Conservation (phyloP, 768 basidiomycete species). For the Russula earlei region DNA sequence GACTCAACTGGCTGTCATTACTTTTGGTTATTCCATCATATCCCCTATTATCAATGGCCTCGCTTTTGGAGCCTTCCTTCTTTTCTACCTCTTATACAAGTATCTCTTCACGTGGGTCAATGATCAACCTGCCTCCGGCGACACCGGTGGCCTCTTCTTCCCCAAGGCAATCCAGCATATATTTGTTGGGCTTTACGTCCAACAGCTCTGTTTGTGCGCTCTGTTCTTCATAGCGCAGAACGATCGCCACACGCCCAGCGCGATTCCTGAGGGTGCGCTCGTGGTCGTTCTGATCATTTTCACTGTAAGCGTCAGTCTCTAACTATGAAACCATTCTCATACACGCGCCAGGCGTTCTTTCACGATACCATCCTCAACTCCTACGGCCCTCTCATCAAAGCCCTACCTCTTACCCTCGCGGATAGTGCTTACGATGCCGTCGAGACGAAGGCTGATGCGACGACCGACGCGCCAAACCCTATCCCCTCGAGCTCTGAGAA, state of each 20-base stretch:
- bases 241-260: constrained; percentile 39
- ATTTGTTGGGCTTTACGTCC: constrained; percentile 89
- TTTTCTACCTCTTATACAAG: constrained; percentile 78
- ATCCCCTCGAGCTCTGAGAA: neutral
- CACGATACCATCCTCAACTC: constrained; percentile 68
- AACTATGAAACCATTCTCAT: neutral
- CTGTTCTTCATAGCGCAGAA: constrained; percentile 84
- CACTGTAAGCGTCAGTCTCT: constrained; percentile 58
- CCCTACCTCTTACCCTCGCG: constrained; percentile 72
- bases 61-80: constrained; percentile 69
- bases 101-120: constrained; percentile 39
- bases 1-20: constrained; percentile 77
- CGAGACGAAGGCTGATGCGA: neutral
- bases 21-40: constrained; percentile 77
- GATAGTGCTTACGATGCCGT: constrained; percentile 46
- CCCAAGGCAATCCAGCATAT: constrained; percentile 89
- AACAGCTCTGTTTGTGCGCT: constrained; percentile 76
- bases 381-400: constrained; percentile 65
- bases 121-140: constrained; percentile 55
- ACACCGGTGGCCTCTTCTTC: constrained; percentile 93
- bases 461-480: neutral
- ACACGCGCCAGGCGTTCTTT: constrained; percentile 46
- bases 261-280: constrained; percentile 66
- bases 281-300: constrained; percentile 79
- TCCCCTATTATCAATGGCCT: constrained; percentile 92